phyloP scores from a whole-genome alignment of 495 filamentous ascomycete species.

The Penicillium longicatenatum region DNA sequence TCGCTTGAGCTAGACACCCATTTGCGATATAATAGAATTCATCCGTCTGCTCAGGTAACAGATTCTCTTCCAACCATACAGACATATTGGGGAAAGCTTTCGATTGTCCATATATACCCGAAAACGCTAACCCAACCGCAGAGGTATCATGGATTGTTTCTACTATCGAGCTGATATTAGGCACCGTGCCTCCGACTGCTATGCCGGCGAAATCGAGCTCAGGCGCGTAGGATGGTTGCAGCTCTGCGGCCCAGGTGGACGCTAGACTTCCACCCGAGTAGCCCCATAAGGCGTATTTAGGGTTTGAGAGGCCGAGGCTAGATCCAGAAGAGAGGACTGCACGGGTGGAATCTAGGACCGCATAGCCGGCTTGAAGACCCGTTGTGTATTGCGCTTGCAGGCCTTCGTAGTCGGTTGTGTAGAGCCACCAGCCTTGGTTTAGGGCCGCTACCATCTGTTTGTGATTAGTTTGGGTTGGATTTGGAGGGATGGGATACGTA shows the following conservation, averaged over 20 bases:
- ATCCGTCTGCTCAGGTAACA: background rate
- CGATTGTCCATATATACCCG: constrained; percentile 15
- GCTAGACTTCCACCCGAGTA: constrained; percentile 55
- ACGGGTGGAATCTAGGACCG: constrained; percentile 24
- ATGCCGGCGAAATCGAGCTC: constrained; percentile 47
- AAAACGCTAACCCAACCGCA: constrained; percentile 15
- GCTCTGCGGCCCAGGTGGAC: constrained; percentile 48
- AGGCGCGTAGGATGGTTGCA: constrained; percentile 51
- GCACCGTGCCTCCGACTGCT: constrained; percentile 44
- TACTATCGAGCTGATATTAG: constrained; percentile 21
- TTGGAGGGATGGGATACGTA: background rate
- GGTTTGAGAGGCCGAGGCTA: constrained; percentile 8
- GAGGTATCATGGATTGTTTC: constrained; percentile 13
- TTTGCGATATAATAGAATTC: background rate
- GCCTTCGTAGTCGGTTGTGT: constrained; percentile 28
- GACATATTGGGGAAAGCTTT: constrained; percentile 19
- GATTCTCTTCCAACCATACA: constrained; percentile 8
- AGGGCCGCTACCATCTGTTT: constrained; percentile 21
- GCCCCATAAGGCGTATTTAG: constrained; percentile 45
- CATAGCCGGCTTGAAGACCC: constrained; percentile 19
- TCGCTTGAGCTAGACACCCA: background rate
- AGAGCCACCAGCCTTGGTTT: constrained; percentile 25
- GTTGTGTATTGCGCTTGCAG: constrained; percentile 22
- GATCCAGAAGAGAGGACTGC: constrained; percentile 10
- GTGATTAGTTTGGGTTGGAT: too few relatives aligned